These are phyloP conservation scores for Hypoxylon fuscum DNA, from an alignment of 495 filamentous ascomycete species.

Conservation along the genomic window DNA sequence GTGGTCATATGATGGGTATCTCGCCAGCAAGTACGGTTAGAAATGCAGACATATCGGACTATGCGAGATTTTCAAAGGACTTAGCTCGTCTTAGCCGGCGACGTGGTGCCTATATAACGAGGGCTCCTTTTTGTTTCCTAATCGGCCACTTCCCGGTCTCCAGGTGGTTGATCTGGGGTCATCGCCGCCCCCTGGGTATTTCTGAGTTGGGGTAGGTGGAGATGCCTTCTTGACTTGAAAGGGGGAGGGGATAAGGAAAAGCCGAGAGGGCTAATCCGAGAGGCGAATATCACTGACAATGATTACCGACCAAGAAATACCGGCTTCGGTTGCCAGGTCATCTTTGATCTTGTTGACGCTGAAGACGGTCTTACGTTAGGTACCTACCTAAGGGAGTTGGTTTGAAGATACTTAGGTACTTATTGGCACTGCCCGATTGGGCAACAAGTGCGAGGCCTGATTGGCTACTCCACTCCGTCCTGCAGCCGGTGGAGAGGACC, in stretches of 20 bases:
- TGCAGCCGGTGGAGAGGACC: no score
- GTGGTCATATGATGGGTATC: constrained; percentile 46
- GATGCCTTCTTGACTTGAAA: constrained; percentile 57
- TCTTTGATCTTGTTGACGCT: constrained; percentile 58
- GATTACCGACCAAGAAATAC: constrained; percentile 60
- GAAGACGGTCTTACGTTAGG: constrained; percentile 54
- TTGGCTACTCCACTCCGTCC: no score
- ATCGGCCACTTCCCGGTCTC: constrained; percentile 62
- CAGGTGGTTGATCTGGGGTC: constrained; percentile 67
- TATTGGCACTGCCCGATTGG: constrained; percentile 55
- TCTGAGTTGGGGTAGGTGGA: constrained; percentile 66
- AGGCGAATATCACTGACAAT: constrained; percentile 63
- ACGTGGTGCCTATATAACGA: constrained; percentile 33
- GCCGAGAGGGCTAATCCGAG: constrained; percentile 54
- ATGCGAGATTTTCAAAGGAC: constrained; percentile 50
- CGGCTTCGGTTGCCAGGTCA: constrained; percentile 55
- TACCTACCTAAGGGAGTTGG: no score
- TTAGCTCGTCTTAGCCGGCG: constrained; percentile 42
- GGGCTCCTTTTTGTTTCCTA: constrained; percentile 46
- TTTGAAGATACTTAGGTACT: no score
- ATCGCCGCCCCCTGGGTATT: constrained; percentile 66
- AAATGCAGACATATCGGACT: constrained; percentile 56
- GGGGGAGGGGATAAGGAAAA: constrained; percentile 51
- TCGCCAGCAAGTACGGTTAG: constrained; percentile 55
- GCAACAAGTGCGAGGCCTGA: no score